These are phyloP conservation scores for Hypomyces rosellus DNA, from an alignment of 2,329 filamentous ascomycete species.

Conservation along the genomic window DNA sequence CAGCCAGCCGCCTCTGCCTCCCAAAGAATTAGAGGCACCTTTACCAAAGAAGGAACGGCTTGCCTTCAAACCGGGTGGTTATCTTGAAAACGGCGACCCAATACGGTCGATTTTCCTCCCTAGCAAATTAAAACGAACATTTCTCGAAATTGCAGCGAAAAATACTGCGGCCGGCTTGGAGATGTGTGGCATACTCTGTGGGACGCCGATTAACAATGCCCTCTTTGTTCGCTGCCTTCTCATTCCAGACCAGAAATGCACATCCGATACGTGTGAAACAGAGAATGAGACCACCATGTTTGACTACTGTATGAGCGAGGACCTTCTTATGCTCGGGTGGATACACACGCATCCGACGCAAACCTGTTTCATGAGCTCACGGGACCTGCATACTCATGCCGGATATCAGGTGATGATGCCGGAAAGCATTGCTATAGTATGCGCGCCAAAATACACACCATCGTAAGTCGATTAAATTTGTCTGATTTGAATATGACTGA, in stretches of 20 bases:
- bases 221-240: constrained; percentile 84
- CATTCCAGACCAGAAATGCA: constrained; percentile 85
- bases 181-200: constrained; percentile 91
- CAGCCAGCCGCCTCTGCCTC: constrained; percentile 21
- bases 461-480: constrained; percentile 50
- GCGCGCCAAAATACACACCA: constrained; percentile 73
- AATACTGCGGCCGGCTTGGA: constrained; percentile 83
- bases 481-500: not conserved
- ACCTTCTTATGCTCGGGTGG: constrained; percentile 86
- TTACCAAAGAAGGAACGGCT: constrained; percentile 51
- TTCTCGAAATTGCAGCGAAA: constrained; percentile 64
- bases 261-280: constrained; percentile 91
- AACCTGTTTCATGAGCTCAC: constrained; percentile 94
- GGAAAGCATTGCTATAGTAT: constrained; percentile 95
- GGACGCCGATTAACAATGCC: constrained; percentile 85
- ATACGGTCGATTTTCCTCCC: constrained; percentile 87
- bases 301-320: constrained; percentile 80
- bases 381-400: constrained; percentile 88
- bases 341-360: constrained; percentile 97
- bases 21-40: constrained; percentile 23
- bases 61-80: constrained; percentile 68
- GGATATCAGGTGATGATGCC: constrained; percentile 96
- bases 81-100: constrained; percentile 81
- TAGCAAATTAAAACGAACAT: constrained; percentile 62
- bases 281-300: constrained; percentile 79